A percentile compares a stretch with the other conserved stretches of the same genome.
Conservation (phyloP, 2,329 filamentous ascomycete genomes). For the Aspergillus unguis region DNA sequence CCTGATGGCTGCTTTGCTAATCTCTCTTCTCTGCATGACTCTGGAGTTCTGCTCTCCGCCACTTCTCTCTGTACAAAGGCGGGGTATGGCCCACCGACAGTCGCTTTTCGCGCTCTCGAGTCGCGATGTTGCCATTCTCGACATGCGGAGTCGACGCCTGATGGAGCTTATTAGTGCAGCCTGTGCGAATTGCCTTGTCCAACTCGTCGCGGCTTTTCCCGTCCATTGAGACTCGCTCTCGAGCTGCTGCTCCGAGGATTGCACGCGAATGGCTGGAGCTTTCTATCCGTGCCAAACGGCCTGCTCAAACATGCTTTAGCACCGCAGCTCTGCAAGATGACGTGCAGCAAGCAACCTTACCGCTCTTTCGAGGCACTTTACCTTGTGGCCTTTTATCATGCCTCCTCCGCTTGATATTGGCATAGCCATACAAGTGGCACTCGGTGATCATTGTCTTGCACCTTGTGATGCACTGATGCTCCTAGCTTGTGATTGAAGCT, state of each 20-base stretch:
- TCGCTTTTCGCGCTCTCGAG: background rate
- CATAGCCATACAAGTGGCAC: background rate
- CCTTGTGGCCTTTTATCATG: no score
- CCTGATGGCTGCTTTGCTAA: background rate
- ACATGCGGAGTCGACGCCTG: constrained; percentile 1
- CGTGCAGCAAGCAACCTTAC: constrained; percentile 9
- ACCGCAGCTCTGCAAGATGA: constrained; percentile 8
- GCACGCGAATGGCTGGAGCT: background rate
- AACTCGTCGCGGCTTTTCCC: constrained; percentile 6
- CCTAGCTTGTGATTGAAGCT: background rate
- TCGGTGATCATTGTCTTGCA: background rate
- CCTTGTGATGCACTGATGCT: background rate
- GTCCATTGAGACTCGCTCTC: background rate
- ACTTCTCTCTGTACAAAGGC: constrained; percentile 10
- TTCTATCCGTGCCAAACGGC: background rate
- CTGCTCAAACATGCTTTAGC: background rate
- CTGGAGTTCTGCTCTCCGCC: constrained; percentile 6
- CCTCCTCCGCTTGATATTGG: no score
- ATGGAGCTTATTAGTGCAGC: background rate
- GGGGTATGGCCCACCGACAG: constrained; percentile 12
- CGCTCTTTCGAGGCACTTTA: constrained; percentile 1
- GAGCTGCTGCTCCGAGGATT: background rate
- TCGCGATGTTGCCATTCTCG: constrained; percentile 1
- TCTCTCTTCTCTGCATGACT: background rate
- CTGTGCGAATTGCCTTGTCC: constrained; percentile 7